Evolutionary conservation across 106 monocot genomes (phyloP).

Genomic region (Cymbidium sinense): DNA sequence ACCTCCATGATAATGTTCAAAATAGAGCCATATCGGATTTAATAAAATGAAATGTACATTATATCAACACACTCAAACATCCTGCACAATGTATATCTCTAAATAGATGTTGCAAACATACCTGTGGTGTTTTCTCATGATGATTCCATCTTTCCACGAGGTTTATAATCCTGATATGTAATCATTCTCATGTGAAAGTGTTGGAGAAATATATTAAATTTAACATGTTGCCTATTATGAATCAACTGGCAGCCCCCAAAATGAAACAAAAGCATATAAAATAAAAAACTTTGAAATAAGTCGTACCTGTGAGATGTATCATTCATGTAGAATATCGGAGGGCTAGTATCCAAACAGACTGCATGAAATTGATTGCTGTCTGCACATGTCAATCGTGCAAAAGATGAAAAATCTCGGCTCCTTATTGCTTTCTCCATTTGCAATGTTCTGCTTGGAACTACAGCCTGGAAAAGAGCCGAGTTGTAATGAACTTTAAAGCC

Average conservation of each 20-base stretch:
- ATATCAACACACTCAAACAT: neutral
- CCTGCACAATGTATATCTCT: neutral
- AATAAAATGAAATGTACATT: no score
- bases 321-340: constrained; percentile 99
- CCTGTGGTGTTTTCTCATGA: constrained; percentile 77
- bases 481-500: neutral
- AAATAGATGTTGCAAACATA: constrained; percentile 13
- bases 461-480: constrained; percentile 24
- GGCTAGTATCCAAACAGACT: constrained; percentile 84
- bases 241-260: neutral
- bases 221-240: neutral
- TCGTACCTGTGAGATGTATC: constrained; percentile 87
- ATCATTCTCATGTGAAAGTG: neutral
- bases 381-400: constrained; percentile 75
- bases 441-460: constrained; percentile 67
- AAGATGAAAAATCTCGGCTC: constrained; percentile 66
- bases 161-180: constrained; percentile 66
- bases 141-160: constrained; percentile 88
- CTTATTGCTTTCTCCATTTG: constrained; percentile 92
- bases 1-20: neutral
- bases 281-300: constrained; percentile 4
- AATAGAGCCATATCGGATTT: neutral
- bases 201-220: neutral
- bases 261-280: neutral
- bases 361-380: constrained; percentile 99